Evolutionary conservation across 257 asterid genomes (phyloP).

Genomic region (Penstemon eatonii): DNA sequence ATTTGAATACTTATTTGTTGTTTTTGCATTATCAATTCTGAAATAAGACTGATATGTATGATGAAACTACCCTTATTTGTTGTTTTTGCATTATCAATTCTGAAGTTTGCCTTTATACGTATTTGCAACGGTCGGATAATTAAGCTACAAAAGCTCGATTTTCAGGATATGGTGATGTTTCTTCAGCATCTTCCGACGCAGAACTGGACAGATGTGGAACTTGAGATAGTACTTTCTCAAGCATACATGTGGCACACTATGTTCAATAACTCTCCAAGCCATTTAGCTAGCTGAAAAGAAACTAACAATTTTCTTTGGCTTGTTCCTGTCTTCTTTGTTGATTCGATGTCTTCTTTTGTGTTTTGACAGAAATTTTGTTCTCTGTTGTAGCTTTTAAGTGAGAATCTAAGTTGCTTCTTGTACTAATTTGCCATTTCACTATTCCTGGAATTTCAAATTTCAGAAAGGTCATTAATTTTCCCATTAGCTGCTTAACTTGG

Average conservation of each 20-base stretch:
- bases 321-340: neutral
- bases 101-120: neutral
- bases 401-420: neutral
- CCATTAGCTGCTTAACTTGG: too few species aligned
- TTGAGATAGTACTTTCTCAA: constrained; percentile 87
- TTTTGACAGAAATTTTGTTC: neutral
- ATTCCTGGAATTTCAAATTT: neutral
- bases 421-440: constrained; percentile 6
- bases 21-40: too few species aligned
- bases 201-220: constrained; percentile 73
- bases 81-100: too few species aligned
- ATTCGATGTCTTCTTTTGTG: neutral
- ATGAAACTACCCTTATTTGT: too few species aligned
- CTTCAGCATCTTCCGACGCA: constrained; percentile 93
- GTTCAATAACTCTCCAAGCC: constrained; percentile 91
- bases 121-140: constrained; percentile 84
- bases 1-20: too few species aligned
- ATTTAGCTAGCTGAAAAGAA: constrained; percentile 63
- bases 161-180: constrained; percentile 98
- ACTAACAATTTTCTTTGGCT: neutral
- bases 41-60: too few species aligned
- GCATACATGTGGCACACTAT: constrained; percentile 98
- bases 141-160: constrained; percentile 78
- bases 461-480: neutral
- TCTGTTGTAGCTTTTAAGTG: constrained; percentile 1